phyloP scores from a whole-genome alignment of 1,139 yeast species.

The Yamadazyma triangularis region DNA sequence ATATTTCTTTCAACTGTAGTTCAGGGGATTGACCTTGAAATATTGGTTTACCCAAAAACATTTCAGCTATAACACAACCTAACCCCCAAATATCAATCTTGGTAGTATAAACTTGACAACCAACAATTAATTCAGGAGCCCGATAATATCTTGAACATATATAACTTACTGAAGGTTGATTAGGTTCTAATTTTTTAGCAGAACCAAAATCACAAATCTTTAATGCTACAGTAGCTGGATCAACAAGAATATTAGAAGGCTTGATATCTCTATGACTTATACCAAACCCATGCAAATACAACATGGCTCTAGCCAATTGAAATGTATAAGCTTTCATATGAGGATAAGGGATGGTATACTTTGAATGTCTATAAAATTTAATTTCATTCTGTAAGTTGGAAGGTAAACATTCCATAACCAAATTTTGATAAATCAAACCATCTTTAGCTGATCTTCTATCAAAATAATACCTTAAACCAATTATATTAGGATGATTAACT shows the following conservation, averaged over 20 bases:
- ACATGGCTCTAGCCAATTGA: constrained; percentile 78
- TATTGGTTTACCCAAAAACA: constrained; percentile 76
- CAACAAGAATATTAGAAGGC: constrained; percentile 89
- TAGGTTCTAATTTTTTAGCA: constrained; percentile 87
- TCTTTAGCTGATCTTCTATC: constrained; percentile 60
- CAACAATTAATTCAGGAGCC: constrained; percentile 85
- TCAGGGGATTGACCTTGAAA: constrained; percentile 79
- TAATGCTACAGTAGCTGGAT: constrained; percentile 77
- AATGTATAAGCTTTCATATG: constrained; percentile 77
- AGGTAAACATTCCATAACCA: constrained; percentile 85
- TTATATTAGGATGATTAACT: constrained; percentile 76
- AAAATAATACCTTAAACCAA: constrained; percentile 59
- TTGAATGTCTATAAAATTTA: constrained; percentile 60
- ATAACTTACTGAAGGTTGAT: constrained; percentile 92
- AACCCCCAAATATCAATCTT: constrained; percentile 84
- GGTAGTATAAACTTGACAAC: constrained; percentile 70
- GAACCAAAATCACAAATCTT: constrained; percentile 98
- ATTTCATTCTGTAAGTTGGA: constrained; percentile 72
- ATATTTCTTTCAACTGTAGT: constrained; percentile 70
- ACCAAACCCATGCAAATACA: constrained; percentile 73
- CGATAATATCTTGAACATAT: constrained; percentile 95
- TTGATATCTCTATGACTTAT: constrained; percentile 84
- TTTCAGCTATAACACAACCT: constrained; percentile 82
- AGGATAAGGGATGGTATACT: constrained; percentile 62
- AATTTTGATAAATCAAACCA: constrained; percentile 65